Base-by-base conservation (phyloP, 2,329 filamentous ascomycete genomes). In the Ophiosphaerella korrae region DNA sequence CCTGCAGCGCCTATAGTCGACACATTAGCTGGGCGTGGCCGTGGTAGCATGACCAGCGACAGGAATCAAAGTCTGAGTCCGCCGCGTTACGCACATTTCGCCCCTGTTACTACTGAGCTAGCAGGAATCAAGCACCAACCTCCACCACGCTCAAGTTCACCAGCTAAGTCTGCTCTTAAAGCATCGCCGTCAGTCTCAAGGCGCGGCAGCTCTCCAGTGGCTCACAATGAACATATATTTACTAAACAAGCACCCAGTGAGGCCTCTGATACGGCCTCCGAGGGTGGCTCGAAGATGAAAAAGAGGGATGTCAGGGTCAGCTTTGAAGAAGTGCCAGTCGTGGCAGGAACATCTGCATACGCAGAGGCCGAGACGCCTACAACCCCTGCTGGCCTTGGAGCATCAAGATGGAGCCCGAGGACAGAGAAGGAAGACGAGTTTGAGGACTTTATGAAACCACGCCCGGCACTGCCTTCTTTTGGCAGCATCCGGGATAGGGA, bases 101-200 rank as follows among this genome's bases (percentile, higher is more conserved):
- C 84, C 1, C 67, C 80, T 8, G 78, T 80, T 7, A 77, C 83
- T 31, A 81, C 83, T 6, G 76, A 81, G 21, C 72, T 78, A 13
- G 64, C 76, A 36, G 74, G 80, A 1, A 77, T 87, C 24, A 85
- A 80, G 55, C 88, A 92, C 65, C 81, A 85, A 46, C 89, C 89
- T 5, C 86, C 88, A 18, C 78, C 84, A 26, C 82, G 89, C 41
- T 90, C 88, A 5, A 77, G 88, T 9, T 92, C 89, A 0, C 89
- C 89, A 8, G 85, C 85, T 39, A 93, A 93, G 69, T 91, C 89
- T 1, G 89, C 88, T 1, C 67, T 92, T 55, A 92, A 92, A 68
- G 79, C 85, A 26, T 79, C 77, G 1, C 84, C 83, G 42, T 81
- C 84, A 1, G 78, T 82, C 1, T 78, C 77, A 0, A 56, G 76